phyloP scores from a whole-genome alignment of 371 early-diverging fungal species.

The Mucor mucedo region DNA sequence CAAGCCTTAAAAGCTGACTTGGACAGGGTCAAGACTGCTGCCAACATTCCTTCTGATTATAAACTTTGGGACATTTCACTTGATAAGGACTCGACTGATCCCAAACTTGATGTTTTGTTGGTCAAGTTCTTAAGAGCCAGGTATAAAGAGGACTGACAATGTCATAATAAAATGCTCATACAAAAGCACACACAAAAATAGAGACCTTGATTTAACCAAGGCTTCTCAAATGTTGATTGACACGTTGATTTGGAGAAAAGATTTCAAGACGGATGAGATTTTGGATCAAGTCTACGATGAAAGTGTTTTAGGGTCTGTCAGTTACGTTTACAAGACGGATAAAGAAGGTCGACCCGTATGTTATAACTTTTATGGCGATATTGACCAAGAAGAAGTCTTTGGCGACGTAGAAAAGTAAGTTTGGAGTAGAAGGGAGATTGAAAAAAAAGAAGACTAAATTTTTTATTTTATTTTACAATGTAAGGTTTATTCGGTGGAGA shows the following conservation, averaged over 20 bases:
- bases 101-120: conserved; percentile 57
- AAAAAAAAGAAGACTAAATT: too few relatives aligned
- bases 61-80: conserved; percentile 60
- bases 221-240: conserved; percentile 58
- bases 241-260: conserved; percentile 59
- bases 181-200: conserved; percentile 11
- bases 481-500: conserved; percentile 64
- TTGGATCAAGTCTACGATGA: conserved; percentile 57
- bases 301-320: conserved; percentile 50
- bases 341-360: conserved; percentile 62
- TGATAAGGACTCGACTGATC: conserved; percentile 48
- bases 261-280: conserved; percentile 51
- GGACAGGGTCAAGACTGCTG: conserved; percentile 43
- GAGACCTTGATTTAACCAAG: conserved; percentile 39
- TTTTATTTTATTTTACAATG: too few relatives aligned
- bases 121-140: conserved; percentile 64
- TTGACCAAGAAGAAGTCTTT: conserved; percentile 64
- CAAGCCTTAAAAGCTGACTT: conserved; percentile 51
- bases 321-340: conserved; percentile 56
- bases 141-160: conserved; percentile 14
- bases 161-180: not conserved
- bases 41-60: conserved; percentile 38
- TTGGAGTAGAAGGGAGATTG: too few relatives aligned
- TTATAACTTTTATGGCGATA: conserved; percentile 64
- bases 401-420: conserved; percentile 52